Evolutionary conservation across 176 grass and related monocot genomes (phyloP), one percentile per base, ranked within the genome.

Genomic region (Bolboschoenus planiculmis): DNA sequence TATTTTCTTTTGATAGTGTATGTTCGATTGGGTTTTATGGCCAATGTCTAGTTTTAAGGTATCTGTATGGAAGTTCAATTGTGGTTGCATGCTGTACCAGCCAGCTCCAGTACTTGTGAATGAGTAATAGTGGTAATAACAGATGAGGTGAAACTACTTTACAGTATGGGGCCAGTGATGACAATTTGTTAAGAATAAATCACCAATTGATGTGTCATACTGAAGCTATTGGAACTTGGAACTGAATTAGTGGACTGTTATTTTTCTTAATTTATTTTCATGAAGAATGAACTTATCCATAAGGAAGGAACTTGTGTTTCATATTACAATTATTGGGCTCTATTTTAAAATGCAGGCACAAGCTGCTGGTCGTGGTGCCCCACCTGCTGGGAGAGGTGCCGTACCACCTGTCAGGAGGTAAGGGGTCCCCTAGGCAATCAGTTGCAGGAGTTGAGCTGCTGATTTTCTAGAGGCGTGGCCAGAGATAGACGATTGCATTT

Each of bases 321-420:
- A 77, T 77, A 44, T 31, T 20, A 77, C 33, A 33, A 31, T 77
- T 31, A 33, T 20, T 77, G 26, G 71, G 13, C 13, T 75, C 2
- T 4, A 75, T 80, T 35, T 82, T 14, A 24, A 56, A 70, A 31
- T 87, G 51, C 53, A 75, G 85, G 78, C 78, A 37, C 85, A 87
- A 34, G 80, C 86, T 79, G 80, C 72, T 78, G 86, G 86, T 78
- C 81, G 81, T 66, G 81, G n/a, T 68, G 86, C 70, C 43, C 42
- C 42, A 56, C 48, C 72, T 46, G 33, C 46, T 70, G 84, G 84
- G 16, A 63, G 84, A 54, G 81, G 81, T 50, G 86, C 71, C 1
- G 86, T 68, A 35, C 86, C 86, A 44, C 86, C 86, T 50, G 86
- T 80, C 31, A 88, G 86, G 70, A 83, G 86, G 70, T 88, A 84